Percentiles rank a stretch among this genome's conserved stretches.
These are phyloP conservation scores for Nicotiana otophora DNA, from an alignment of 257 asterid genomes.

Conservation along the genomic window DNA sequence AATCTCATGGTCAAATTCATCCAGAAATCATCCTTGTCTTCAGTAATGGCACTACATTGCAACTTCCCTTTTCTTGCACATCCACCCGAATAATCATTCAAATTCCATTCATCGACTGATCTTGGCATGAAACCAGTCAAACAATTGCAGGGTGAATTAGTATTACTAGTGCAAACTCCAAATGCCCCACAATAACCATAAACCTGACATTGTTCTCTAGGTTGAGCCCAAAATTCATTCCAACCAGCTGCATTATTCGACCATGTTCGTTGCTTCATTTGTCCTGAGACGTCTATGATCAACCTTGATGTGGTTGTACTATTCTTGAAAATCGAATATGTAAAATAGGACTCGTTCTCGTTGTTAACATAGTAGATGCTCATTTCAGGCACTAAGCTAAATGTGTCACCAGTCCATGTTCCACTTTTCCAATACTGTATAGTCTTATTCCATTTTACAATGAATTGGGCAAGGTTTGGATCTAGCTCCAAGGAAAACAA, in stretches of 20 bases:
- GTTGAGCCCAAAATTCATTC: conserved; percentile 44
- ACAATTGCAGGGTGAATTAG: conserved; percentile 32
- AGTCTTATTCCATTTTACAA: too few relatives aligned
- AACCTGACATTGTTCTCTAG: conserved; percentile 47
- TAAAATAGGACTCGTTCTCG: conserved; percentile 34
- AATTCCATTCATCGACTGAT: conserved; percentile 25
- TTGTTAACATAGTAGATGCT: conserved; percentile 11
- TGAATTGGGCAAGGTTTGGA: too few relatives aligned
- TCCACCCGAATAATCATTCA: conserved; percentile 39
- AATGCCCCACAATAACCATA: conserved; percentile 42
- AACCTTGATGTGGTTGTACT: conserved; percentile 7
- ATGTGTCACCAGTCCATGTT: conserved; percentile 51
- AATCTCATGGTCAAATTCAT: not conserved
- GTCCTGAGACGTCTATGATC: conserved; percentile 26
- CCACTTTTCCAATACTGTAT: conserved; percentile 63
- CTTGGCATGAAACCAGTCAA: conserved; percentile 29
- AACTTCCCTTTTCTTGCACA: not conserved
- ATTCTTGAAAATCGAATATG: conserved; percentile 22
- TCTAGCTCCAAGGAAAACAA: too few relatives aligned
- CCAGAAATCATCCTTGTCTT: not conserved
- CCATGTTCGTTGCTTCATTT: conserved; percentile 34
- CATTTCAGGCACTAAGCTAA: conserved; percentile 46
- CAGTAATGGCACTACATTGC: not conserved
- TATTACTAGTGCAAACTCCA: conserved; percentile 30
- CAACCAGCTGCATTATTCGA: conserved; percentile 8